A percentile compares a stretch with the other conserved stretches of the same genome.
phyloP scores from a whole-genome alignment of 768 basidiomycete genomes.

The Dictyophora rubrovolvata region DNA sequence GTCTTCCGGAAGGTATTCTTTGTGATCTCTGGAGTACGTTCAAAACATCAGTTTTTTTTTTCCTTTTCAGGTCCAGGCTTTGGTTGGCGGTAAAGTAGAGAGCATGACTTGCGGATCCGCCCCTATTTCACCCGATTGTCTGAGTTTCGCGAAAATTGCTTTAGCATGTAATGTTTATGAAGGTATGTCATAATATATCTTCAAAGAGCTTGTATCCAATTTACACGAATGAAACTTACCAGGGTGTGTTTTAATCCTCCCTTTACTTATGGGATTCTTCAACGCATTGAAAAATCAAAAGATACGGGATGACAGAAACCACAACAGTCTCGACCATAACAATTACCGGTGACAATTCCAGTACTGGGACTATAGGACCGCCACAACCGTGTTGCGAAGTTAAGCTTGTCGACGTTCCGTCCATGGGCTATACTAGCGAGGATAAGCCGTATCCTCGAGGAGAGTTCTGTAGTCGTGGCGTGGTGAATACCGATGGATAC shows the following conservation, averaged over 20 bases:
- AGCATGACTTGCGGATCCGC: conserved; percentile 75
- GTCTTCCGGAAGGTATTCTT: conserved; percentile 79
- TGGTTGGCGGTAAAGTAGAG: conserved; percentile 69
- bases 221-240: background rate
- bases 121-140: conserved; percentile 73
- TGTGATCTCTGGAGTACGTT: background rate
- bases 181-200: conserved; percentile 38
- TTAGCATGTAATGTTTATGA: conserved; percentile 65
- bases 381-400: conserved; percentile 66
- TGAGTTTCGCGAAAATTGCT: conserved; percentile 84
- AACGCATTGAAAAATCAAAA: conserved; percentile 15
- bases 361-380: conserved; percentile 74
- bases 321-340: conserved; percentile 49
- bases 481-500: conserved; percentile 52
- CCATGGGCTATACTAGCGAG: conserved; percentile 76
- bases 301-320: conserved; percentile 88
- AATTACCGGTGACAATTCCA: conserved; percentile 49
- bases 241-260: background rate
- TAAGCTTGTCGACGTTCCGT: conserved; percentile 83
- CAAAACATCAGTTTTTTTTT: background rate
- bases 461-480: conserved; percentile 68
- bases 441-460: conserved; percentile 89
- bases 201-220: background rate
- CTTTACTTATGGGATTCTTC: background rate
- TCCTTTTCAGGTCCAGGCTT: conserved; percentile 53